Conservation (phyloP, 2,329 filamentous ascomycete species). For the Mollisiaceae sp. region DNA sequence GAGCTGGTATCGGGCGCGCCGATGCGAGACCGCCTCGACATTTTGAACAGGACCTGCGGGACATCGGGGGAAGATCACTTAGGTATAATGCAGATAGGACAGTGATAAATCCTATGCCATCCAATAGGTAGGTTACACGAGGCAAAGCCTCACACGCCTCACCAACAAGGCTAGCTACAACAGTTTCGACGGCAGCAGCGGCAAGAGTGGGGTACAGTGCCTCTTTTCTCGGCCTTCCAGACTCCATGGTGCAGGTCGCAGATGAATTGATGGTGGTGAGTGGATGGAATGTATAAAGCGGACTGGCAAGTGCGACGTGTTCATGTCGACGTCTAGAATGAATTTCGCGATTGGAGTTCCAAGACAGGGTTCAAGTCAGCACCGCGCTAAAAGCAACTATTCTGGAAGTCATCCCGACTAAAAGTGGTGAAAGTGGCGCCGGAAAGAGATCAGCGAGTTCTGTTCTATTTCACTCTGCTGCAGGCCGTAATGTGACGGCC, state of each 20-base stretch:
- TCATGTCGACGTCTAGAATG: background rate
- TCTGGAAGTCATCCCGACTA: background rate
- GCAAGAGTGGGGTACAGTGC: background rate
- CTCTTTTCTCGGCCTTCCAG: slow-evolving; percentile 3
- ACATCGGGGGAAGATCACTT: slow-evolving; percentile 5
- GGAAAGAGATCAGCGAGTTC: background rate
- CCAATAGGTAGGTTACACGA: slow-evolving; percentile 5
- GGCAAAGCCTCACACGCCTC: background rate
- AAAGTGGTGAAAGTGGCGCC: background rate
- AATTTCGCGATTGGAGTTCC: slow-evolving; percentile 6
- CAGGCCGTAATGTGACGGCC: background rate
- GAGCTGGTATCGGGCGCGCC: background rate
- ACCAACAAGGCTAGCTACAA: background rate
- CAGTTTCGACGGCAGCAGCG: slow-evolving; percentile 1
- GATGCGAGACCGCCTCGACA: background rate
- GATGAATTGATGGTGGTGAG: slow-evolving; percentile 4
- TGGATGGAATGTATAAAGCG: background rate
- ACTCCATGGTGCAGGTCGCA: background rate
- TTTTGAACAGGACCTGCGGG: background rate
- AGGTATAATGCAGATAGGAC: too few relatives aligned
- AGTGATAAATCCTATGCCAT: too few relatives aligned
- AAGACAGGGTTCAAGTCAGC: background rate
- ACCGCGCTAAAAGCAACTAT: background rate
- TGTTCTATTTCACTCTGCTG: background rate
- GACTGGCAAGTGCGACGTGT: background rate